Evolutionary conservation across 1,284 basidiomycete species (phyloP).

Genomic region (Cryptococcus sp.): DNA sequence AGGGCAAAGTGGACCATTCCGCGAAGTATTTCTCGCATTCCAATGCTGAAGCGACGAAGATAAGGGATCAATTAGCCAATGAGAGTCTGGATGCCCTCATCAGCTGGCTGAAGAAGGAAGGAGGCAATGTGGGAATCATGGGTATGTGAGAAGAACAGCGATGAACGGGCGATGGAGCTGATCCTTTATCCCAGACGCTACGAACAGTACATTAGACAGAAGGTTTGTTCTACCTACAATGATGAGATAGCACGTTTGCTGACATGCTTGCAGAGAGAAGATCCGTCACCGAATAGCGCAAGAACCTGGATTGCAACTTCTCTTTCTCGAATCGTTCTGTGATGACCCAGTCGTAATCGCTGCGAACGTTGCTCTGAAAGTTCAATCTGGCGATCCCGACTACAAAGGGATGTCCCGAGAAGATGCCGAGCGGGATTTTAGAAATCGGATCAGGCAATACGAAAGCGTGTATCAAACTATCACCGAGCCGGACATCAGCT

Average conservation of each 20-base stretch:
- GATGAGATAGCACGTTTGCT: neutral
- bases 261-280: constrained; percentile 61
- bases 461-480: constrained; percentile 96
- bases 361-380: constrained; percentile 93
- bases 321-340: constrained; percentile 94
- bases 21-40: constrained; percentile 88
- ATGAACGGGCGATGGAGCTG: neutral
- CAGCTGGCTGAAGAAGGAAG: constrained; percentile 86
- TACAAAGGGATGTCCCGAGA: constrained; percentile 87
- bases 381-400: constrained; percentile 93
- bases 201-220: constrained; percentile 80
- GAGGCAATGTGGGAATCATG: constrained; percentile 95
- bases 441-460: constrained; percentile 87
- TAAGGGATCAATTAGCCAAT: constrained; percentile 80
- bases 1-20: constrained; percentile 74
- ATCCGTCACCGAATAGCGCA: constrained; percentile 78
- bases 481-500: constrained; percentile 80
- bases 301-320: constrained; percentile 85
- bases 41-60: constrained; percentile 74
- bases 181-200: constrained; percentile 68
- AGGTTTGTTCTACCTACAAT: constrained; percentile 56
- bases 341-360: constrained; percentile 93
- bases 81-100: constrained; percentile 96
- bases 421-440: constrained; percentile 84
- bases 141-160: constrained; percentile 59